These are phyloP conservation scores for Phylloporus rhodoxanthus DNA, from an alignment of 768 basidiomycete genomes.

Conservation along the genomic window DNA sequence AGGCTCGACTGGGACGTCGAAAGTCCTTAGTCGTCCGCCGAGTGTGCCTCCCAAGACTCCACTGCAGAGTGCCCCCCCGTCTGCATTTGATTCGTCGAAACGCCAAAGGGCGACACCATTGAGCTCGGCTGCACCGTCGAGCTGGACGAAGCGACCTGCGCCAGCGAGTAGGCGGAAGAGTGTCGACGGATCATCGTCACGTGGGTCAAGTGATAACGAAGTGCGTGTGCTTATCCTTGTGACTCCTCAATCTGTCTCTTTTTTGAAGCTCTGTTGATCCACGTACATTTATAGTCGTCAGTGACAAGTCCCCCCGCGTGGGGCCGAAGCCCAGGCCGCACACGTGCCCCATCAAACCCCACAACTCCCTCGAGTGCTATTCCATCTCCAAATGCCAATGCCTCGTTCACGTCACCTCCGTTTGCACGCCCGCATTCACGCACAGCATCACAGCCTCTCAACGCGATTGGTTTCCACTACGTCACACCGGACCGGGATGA, in stretches of 20 bases:
- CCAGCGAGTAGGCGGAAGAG: conserved; percentile 69
- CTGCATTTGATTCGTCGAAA: conserved; percentile 63
- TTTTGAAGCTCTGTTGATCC: conserved; percentile 8
- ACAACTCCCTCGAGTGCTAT: conserved; percentile 32
- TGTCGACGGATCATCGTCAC: conserved; percentile 50
- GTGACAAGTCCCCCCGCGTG: conserved; percentile 39
- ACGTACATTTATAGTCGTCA: conserved; percentile 26
- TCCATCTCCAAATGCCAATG: conserved; percentile 38
- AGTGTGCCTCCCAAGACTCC: conserved; percentile 55
- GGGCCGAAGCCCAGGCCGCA: conserved; percentile 41
- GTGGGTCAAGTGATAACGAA: conserved; percentile 64
- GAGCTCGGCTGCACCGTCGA: conserved; percentile 56
- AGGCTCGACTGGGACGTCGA: conserved; percentile 44
- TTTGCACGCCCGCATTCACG: conserved; percentile 65
- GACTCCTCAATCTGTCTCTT: background rate
- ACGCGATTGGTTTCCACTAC: conserved; percentile 38
- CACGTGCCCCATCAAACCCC: conserved; percentile 70
- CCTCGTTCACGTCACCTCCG: conserved; percentile 39
- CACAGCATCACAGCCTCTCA: conserved; percentile 43
- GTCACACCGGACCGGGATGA: conserved; percentile 37
- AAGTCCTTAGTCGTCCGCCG: conserved; percentile 44
- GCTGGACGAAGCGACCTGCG: conserved; percentile 64
- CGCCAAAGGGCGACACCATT: conserved; percentile 70
- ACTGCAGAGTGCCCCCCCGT: conserved; percentile 35
- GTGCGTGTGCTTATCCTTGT: conserved; percentile 34